Evolutionary conservation across 805 yeast genomes (phyloP).

Genomic region (Pichia insulana): DNA sequence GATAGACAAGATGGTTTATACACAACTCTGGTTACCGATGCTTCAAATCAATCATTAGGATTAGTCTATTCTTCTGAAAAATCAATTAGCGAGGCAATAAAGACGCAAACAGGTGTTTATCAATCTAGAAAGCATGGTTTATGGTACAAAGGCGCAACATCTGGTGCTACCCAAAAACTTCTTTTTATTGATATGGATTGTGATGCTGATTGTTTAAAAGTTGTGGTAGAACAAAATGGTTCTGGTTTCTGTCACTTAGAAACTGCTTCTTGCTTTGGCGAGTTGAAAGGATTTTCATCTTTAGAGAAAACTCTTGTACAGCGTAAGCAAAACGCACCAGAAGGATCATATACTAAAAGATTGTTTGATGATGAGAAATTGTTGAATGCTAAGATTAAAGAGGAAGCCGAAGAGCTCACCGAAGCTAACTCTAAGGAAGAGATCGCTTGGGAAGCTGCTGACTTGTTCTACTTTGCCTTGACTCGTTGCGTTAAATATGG

Average conservation of each 20-base stretch:
- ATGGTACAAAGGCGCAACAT: constrained; percentile 93
- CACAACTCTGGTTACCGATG: constrained; percentile 74
- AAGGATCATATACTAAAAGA: constrained; percentile 90
- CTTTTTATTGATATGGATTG: constrained; percentile 69
- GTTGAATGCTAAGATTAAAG: constrained; percentile 79
- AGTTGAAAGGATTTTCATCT: constrained; percentile 53
- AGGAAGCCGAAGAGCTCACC: constrained; percentile 92
- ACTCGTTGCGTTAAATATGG: constrained; percentile 57
- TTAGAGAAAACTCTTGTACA: constrained; percentile 59
- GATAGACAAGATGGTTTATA: constrained; percentile 83
- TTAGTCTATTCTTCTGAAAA: constrained; percentile 83
- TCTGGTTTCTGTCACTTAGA: constrained; percentile 90
- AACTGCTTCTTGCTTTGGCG: constrained; percentile 74
- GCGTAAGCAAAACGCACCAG: constrained; percentile 67
- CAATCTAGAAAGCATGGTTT: constrained; percentile 87
- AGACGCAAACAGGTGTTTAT: constrained; percentile 80
- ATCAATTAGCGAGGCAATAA: constrained; percentile 74
- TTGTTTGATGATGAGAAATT: constrained; percentile 70
- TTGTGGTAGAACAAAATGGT: constrained; percentile 77
- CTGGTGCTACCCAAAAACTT: constrained; percentile 89
- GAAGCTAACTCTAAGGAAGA: constrained; percentile 65
- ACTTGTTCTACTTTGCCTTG: constrained; percentile 54
- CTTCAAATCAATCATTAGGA: constrained; percentile 68
- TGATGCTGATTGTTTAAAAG: constrained; percentile 85
- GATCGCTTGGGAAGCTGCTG: constrained; percentile 97